These are phyloP conservation scores for Grosmannia penicillata DNA, from an alignment of 2,329 filamentous ascomycete species.

Conservation along the genomic window DNA sequence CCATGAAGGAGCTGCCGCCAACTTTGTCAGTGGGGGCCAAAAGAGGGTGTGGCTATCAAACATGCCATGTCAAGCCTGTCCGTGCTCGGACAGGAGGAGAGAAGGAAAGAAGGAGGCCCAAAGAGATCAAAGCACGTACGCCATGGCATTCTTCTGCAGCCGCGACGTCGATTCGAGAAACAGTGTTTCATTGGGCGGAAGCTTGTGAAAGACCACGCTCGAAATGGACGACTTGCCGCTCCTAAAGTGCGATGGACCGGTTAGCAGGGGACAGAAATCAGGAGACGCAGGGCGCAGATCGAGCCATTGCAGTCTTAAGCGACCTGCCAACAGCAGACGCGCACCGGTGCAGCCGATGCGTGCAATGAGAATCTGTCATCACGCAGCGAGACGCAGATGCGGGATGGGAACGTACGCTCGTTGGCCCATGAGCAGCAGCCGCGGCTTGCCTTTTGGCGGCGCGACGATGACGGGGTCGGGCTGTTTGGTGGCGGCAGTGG, in stretches of 20 bases:
- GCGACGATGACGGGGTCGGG: constrained; percentile 28
- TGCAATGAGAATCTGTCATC: background rate
- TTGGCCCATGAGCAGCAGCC: constrained; percentile 87
- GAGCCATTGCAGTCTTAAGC: background rate
- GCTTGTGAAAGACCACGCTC: constrained; percentile 97
- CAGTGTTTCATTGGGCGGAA: constrained; percentile 86
- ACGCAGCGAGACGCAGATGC: background rate
- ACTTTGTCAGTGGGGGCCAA: constrained; percentile 9
- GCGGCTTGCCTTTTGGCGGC: constrained; percentile 55
- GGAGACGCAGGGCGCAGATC: constrained; percentile 1
- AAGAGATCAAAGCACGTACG: too few species aligned
- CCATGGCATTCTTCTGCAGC: constrained; percentile 89
- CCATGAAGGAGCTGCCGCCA: constrained; percentile 79
- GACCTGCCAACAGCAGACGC: background rate
- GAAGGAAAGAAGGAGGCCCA: background rate
- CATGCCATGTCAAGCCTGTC: background rate
- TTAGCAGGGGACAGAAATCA: constrained; percentile 1
- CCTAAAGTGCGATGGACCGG: constrained; percentile 30
- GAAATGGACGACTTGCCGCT: constrained; percentile 98
- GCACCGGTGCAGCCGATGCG: background rate
- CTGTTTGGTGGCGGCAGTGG: constrained; percentile 17
- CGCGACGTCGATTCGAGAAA: constrained; percentile 90
- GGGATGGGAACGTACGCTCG: constrained; percentile 49
- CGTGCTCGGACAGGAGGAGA: background rate
- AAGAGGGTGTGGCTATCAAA: background rate